Base-by-base conservation (phyloP, 192 early-diverging fungal species). In the Kappamyces sp. region DNA sequence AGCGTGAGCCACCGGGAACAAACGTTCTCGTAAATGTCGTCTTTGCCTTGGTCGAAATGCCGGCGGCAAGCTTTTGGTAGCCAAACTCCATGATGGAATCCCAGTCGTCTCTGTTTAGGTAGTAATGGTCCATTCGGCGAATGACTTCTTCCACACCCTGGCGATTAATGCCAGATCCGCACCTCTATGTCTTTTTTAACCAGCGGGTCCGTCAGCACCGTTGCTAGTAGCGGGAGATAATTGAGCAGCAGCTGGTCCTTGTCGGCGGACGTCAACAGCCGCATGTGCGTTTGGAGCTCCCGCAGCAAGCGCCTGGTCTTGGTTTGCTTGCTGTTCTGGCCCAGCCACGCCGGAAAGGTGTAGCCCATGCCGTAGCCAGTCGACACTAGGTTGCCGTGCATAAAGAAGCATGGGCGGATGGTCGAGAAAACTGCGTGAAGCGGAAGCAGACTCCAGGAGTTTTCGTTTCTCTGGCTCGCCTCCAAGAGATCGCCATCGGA, bases 101-200 rank as follows among this genome's bases (percentile, higher is more conserved):
- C 70, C 85, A 85, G 64, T 92, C 85, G 40, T 98, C 94, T 63
- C 85, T 86, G 61, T 70, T 87, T 50, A 99, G 69, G 55, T 87
- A 92, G 71, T 99, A 99, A 9, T 84, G 80, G 62, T 99, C 93
- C 92, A 99, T 93, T 3, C 78, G 66, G 5, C 85, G 60, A 34
- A 97, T 87, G n/a, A 92, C 85, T 5, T 83, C 72, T 3, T 71
- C 66, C 39, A 90, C 87, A 5, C 76, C 83, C 65, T 71, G 50
- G 36, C 68, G 65, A 47, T 71, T 55, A n/a, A 23, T 46, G 12
- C 12, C 44, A n/a, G 49, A 8, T n/a, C 12, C 36, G 23, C 23
- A 23, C 23, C 36, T 32, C 49, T 5, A 4, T 57, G 60, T 61
- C 73, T 2, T 63, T 51, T 15, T 76, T 49, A 2, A 80, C 42